These are phyloP conservation scores for Coffea eugenioides DNA, from an alignment of 257 asterid species.

Conservation along the genomic window DNA sequence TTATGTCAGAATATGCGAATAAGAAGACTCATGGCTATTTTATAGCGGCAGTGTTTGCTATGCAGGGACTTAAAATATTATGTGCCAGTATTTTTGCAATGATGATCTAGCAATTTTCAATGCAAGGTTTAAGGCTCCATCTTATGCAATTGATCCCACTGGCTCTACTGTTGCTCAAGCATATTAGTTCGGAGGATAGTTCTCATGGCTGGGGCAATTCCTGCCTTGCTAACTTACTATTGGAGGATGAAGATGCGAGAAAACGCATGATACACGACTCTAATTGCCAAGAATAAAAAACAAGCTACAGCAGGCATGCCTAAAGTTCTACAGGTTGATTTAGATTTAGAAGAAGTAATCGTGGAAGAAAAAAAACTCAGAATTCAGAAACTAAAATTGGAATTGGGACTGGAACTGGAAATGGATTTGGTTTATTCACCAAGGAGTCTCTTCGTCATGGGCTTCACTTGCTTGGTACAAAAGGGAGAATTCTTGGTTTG, in stretches of 20 bases:
- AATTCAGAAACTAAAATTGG: too few species aligned
- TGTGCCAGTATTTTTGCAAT: slow-evolving; percentile 51
- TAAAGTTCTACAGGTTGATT: slow-evolving; percentile 40
- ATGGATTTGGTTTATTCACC: slow-evolving; percentile 47
- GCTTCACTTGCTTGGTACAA: slow-evolving; percentile 54
- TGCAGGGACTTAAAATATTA: slow-evolving; percentile 63
- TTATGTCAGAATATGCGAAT: slow-evolving; percentile 65
- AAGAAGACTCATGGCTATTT: slow-evolving; percentile 64
- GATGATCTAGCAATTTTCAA: slow-evolving; percentile 29
- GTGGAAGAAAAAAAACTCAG: too few species aligned
- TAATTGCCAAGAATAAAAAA: slow-evolving; percentile 48
- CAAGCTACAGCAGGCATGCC: slow-evolving; percentile 59
- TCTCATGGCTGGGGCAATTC: slow-evolving; percentile 53
- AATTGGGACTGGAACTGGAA: too few species aligned
- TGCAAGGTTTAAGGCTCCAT: slow-evolving; percentile 29
- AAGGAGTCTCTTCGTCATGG: slow-evolving; percentile 52
- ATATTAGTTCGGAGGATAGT: slow-evolving; percentile 61
- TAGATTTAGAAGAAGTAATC: slow-evolving; percentile 24
- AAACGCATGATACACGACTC: slow-evolving; percentile 65
- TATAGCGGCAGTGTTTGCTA: slow-evolving; percentile 58
- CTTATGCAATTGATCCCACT: slow-evolving; percentile 34
- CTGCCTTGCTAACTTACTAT: slow-evolving; percentile 49
- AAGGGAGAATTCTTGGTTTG: too few species aligned
- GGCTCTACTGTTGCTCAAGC: slow-evolving; percentile 51
- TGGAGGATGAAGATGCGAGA: slow-evolving; percentile 63